Conservation (phyloP, 2,329 filamentous ascomycete species). For the Fusarium burgessii region DNA sequence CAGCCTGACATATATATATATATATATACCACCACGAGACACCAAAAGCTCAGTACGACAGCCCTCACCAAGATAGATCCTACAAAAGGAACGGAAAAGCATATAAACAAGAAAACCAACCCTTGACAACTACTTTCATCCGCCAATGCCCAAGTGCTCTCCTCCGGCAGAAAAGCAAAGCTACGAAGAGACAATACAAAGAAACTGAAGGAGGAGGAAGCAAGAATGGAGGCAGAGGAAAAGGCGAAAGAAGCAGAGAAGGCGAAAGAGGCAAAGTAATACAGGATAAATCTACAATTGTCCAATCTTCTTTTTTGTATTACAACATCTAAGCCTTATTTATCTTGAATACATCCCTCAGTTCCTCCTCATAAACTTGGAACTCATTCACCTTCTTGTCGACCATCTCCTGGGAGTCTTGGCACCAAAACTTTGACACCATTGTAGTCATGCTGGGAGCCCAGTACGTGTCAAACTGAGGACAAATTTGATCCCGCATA, state of each 20-base stretch:
- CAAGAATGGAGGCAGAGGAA: neutral
- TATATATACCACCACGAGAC: constrained; percentile 7
- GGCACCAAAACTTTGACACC: constrained; percentile 6
- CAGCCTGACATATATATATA: neutral
- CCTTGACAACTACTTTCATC: neutral
- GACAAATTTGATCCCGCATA: constrained; percentile 8
- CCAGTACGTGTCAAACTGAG: constrained; percentile 6
- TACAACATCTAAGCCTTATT: neutral
- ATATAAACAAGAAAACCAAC: neutral
- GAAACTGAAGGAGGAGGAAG: neutral
- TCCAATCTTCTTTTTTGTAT: neutral
- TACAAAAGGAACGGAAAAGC: neutral
- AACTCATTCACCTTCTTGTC: constrained; percentile 12
- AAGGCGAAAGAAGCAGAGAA: too few relatives aligned
- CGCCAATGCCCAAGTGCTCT: neutral
- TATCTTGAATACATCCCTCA: constrained; percentile 1
- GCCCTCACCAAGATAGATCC: neutral
- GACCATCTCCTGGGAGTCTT: constrained; percentile 6
- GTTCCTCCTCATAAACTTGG: constrained; percentile 3
- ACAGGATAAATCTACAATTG: neutral
- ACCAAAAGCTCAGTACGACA: neutral
- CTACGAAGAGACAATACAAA: neutral
- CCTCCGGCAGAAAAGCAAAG: neutral
- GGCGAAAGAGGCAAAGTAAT: neutral
- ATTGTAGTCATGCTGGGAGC: neutral